Percentiles rank a stretch among this genome's conserved stretches.
Evolutionary conservation across 208 protist species (phyloP).

Genomic region (Trypanosoma lewisi): DNA sequence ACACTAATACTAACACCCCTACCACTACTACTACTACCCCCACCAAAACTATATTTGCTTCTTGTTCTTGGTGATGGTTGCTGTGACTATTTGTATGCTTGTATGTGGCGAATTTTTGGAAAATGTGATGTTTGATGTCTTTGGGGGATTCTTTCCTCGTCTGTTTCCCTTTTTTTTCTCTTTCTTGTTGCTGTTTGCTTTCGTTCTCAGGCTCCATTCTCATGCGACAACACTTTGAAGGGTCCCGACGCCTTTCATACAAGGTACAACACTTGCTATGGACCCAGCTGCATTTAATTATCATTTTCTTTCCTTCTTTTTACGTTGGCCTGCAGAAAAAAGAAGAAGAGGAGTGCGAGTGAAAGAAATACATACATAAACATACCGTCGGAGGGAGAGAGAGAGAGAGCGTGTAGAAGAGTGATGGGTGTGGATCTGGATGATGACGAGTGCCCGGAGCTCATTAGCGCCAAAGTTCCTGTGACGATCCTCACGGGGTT

Average conservation of each 20-base stretch:
- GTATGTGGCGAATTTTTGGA: too few relatives aligned
- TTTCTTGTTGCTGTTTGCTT: neutral
- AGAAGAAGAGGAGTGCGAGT: too few relatives aligned
- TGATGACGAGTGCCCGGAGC: constrained; percentile 83
- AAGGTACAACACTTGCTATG: too few relatives aligned
- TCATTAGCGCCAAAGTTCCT: constrained; percentile 75
- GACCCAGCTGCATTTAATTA: too few relatives aligned
- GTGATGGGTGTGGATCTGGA: neutral
- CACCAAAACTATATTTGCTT: too few relatives aligned
- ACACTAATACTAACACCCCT: too few relatives aligned
- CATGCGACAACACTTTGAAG: too few relatives aligned
- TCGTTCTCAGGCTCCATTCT: constrained; percentile 15
- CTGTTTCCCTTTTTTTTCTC: constrained; percentile 7
- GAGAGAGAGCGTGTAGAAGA: constrained; percentile 9
- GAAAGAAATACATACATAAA: too few relatives aligned
- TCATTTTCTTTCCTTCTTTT: constrained; percentile 10
- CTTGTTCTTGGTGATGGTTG: too few relatives aligned
- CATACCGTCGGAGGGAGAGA: constrained; percentile 12
- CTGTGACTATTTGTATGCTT: too few relatives aligned
- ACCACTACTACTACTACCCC: too few relatives aligned
- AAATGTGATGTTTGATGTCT: neutral
- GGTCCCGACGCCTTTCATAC: too few relatives aligned
- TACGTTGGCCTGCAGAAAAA: neutral
- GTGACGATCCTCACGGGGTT: constrained; percentile 94
- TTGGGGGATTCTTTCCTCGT: neutral